These are phyloP conservation scores for Exobasidium rhododendri DNA, from an alignment of 1,284 basidiomycete species.

Conservation along the genomic window DNA sequence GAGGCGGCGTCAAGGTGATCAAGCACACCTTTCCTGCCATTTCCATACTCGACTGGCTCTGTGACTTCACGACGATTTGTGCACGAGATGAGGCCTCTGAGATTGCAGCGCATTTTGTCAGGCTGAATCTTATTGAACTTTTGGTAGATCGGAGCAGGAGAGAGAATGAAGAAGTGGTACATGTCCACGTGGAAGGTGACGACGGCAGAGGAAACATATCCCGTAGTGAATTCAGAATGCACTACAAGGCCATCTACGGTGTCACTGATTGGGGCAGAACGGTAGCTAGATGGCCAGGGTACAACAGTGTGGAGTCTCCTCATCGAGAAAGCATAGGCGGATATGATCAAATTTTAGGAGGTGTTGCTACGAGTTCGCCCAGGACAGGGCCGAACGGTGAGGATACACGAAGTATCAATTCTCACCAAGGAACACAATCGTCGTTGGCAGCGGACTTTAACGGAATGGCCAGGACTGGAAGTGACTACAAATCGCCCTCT, in stretches of 20 bases:
- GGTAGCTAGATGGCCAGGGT: slow-evolving; percentile 68
- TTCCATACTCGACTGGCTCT: slow-evolving; percentile 89
- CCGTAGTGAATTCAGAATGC: slow-evolving; percentile 78
- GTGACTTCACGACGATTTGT: slow-evolving; percentile 93
- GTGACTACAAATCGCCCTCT: not conserved
- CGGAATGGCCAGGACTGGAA: not conserved
- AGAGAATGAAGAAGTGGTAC: slow-evolving; percentile 35
- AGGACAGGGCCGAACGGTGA: not conserved
- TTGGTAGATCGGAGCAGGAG: slow-evolving; percentile 61
- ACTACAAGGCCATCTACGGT: slow-evolving; percentile 87
- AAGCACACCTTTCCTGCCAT: slow-evolving; percentile 83
- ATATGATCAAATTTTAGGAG: not conserved
- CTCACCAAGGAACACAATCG: not conserved
- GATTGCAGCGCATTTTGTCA: slow-evolving; percentile 93
- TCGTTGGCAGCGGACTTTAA: not conserved
- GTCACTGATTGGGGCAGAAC: slow-evolving; percentile 85
- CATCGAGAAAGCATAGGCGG: not conserved
- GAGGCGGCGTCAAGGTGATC: slow-evolving; percentile 58
- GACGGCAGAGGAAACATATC: slow-evolving; percentile 32
- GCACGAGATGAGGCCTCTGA: slow-evolving; percentile 95
- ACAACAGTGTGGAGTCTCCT: slow-evolving; percentile 10
- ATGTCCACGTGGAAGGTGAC: slow-evolving; percentile 41
- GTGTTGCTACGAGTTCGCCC: not conserved
- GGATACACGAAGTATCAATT: not conserved
- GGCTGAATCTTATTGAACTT: slow-evolving; percentile 82